These are phyloP conservation scores for Cardamine chenopodiifolia DNA, from an alignment of 345 rosid species.

Conservation along the genomic window DNA sequence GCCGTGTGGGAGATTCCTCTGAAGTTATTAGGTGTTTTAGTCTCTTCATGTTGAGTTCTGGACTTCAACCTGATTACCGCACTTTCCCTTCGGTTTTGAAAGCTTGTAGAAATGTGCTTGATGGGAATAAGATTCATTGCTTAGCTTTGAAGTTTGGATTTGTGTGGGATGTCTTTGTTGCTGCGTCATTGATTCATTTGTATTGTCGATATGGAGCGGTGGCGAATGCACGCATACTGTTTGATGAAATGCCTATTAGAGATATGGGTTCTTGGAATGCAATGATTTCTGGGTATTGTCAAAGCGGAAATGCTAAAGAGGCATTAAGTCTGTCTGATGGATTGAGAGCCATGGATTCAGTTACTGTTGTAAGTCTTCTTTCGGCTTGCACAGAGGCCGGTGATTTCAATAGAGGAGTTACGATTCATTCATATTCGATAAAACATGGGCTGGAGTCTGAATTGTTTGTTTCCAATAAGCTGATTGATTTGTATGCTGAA, in stretches of 20 bases:
- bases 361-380: slow-evolving; percentile 57
- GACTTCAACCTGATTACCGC: slow-evolving; percentile 62
- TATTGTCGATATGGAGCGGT: slow-evolving; percentile 49
- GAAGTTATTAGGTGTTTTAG: slow-evolving; percentile 55
- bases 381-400: slow-evolving; percentile 54
- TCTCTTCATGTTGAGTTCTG: slow-evolving; percentile 47
- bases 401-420: slow-evolving; percentile 46
- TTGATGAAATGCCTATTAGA: slow-evolving; percentile 54
- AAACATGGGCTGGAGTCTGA: slow-evolving; percentile 54
- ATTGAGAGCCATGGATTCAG: slow-evolving; percentile 56
- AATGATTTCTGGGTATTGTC: slow-evolving; percentile 67
- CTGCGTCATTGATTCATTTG: slow-evolving; percentile 61
- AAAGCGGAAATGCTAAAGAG: slow-evolving; percentile 52
- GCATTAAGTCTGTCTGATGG: slow-evolving; percentile 48
- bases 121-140: slow-evolving; percentile 59
- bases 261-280: slow-evolving; percentile 69
- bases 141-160: slow-evolving; percentile 60
- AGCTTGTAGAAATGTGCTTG: slow-evolving; percentile 52
- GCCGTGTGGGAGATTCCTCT: slow-evolving; percentile 36
- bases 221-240: slow-evolving; percentile 46
- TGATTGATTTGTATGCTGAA: slow-evolving; percentile 61
- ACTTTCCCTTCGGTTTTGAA: slow-evolving; percentile 62
- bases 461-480: slow-evolving; percentile 54
- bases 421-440: slow-evolving; percentile 51
- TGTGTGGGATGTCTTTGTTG: slow-evolving; percentile 61